Evolutionary conservation across 805 yeast species (phyloP).

Genomic region (Ogataea henricii): DNA sequence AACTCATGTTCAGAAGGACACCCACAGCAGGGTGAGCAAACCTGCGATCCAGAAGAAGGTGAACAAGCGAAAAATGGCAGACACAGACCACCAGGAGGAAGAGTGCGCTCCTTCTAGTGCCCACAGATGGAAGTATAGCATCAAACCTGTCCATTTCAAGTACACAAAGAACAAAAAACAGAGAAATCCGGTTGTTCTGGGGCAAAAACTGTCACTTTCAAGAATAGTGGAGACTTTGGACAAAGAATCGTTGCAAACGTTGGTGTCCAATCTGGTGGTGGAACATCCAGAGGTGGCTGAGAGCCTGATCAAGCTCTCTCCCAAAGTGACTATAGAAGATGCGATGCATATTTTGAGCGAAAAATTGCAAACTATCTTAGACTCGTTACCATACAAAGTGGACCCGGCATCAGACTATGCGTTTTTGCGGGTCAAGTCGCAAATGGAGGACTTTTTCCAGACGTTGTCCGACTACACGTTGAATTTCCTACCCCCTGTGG

Average conservation of each 20-base stretch:
- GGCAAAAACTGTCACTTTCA: conserved; percentile 61
- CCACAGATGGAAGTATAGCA: conserved; percentile 5
- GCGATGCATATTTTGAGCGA: conserved; percentile 51
- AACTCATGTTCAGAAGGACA: conserved; percentile 15
- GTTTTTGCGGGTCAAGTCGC: conserved; percentile 68
- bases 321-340: conserved; percentile 56
- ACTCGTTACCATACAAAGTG: conserved; percentile 72
- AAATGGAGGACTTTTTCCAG: conserved; percentile 65
- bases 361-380: conserved; percentile 47
- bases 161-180: conserved; percentile 36
- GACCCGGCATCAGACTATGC: conserved; percentile 75
- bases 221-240: conserved; percentile 72
- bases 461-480: conserved; percentile 75
- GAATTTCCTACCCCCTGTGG: conserved; percentile 72
- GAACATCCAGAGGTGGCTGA: conserved; percentile 62
- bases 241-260: conserved; percentile 50
- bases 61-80: conserved; percentile 21
- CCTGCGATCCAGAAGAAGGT: conserved; percentile 17
- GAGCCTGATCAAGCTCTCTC: conserved; percentile 54
- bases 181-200: conserved; percentile 42
- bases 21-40: conserved; percentile 17
- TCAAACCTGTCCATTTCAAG: conserved; percentile 13
- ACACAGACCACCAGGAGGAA: conserved; percentile 17
- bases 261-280: conserved; percentile 55
- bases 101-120: background rate